Evolutionary conservation across 225 moss, liverwort and hornwort genomes (phyloP), one percentile per base, ranked within the genome.

Genomic region (Asterella californica): DNA sequence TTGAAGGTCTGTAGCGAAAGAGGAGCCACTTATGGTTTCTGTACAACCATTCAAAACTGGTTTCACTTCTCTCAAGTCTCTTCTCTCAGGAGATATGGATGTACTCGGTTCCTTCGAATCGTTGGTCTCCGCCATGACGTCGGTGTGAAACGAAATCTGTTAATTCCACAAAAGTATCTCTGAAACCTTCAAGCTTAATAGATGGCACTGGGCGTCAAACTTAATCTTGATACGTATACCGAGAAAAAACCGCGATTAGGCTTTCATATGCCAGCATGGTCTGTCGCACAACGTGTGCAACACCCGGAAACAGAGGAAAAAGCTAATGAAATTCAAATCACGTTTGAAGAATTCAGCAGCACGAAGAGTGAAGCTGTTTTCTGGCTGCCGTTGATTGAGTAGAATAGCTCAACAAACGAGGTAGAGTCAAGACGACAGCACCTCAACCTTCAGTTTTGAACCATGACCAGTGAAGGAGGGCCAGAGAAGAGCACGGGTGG

Each of bases 1-100:
- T 68, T 83, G 64, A n/a, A 86, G 60, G 52, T 15, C 59, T 74
- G 22, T 36, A n/a, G 79, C 76, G 27, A 67, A 76, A 47, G 67
- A 10, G 42, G 66, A 45, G 5, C 5, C 76, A 52, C 27, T 69
- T 50, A 33, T 49, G 38, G 61, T 57, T 15, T 49, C 52, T 61
- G 45, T 9, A 2, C 22, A 5, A 17, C 5, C 34, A 36, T 1
- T 17, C 15, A 36, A 34, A 17, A 19, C 67, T 36, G 33, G 48
- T 50, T n/a, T 83, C 80, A 36, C 73, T 37, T 78, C 78, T 72
- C 45, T 59, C 46, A 49, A 14, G 2, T 65, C n/a, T n/a, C n/a
- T n/a, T 77, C 9, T 70, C 60, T 9, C 29, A 46, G 75, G 75
- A 24, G 32, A 19, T 11, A 6, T 6, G 17, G 48, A 47, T 47